Conservation (phyloP, 169 alveolate species). For the Plasmodium gaboni region DNA sequence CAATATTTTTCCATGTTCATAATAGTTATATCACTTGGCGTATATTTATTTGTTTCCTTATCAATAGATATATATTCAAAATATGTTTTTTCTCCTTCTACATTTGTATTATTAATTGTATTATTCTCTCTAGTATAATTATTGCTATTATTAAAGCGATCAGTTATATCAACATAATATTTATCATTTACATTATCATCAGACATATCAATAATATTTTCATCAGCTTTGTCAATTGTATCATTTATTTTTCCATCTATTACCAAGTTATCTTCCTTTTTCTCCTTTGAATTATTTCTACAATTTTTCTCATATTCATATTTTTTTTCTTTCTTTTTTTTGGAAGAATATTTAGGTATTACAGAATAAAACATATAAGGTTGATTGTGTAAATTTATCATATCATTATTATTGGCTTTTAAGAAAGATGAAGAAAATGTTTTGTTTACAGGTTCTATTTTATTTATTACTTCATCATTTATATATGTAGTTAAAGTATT, state of each 20-base stretch:
- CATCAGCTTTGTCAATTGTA: neutral
- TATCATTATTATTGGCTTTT: constrained; percentile 25
- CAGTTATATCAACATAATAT: no score
- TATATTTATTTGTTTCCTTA: constrained; percentile 44
- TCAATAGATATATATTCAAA: constrained; percentile 58
- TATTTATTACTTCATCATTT: constrained; percentile 73
- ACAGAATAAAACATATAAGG: constrained; percentile 77
- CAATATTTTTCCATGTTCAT: constrained; percentile 68
- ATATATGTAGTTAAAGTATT: constrained; percentile 69
- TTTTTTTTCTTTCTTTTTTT: constrained; percentile 1
- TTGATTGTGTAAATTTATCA: constrained; percentile 35
- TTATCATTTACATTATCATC: no score
- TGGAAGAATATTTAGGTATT: constrained; percentile 57
- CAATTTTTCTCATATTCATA: neutral
- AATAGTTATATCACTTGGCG: constrained; percentile 61
- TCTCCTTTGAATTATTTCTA: neutral
- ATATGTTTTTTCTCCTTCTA: constrained; percentile 21
- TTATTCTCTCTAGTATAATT: neutral
- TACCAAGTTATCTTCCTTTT: constrained; percentile 31
- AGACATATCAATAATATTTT: neutral
- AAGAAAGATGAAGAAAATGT: constrained; percentile 73
- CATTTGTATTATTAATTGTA: constrained; percentile 2
- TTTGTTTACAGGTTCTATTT: constrained; percentile 76
- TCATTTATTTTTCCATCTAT: neutral
- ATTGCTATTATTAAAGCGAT: no score